These are phyloP conservation scores for Dipteronia dyeriana DNA, from an alignment of 345 rosid species.

Conservation along the genomic window DNA sequence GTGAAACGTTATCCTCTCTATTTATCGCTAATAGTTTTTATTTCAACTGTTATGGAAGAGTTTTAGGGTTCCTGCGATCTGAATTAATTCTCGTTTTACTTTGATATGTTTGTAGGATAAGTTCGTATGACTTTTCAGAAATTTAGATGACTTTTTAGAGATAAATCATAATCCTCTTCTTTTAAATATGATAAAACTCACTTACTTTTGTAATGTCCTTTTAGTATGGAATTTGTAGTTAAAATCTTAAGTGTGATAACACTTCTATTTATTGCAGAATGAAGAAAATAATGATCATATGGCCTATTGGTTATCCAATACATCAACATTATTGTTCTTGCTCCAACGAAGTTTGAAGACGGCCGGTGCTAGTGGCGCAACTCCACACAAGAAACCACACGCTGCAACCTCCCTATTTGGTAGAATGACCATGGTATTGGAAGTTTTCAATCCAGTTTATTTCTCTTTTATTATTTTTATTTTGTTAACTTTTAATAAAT, in stretches of 20 bases:
- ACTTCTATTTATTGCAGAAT: constrained; percentile 48
- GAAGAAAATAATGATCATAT: constrained; percentile 91
- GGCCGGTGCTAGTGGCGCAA: constrained; percentile 62
- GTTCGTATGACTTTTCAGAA: background rate
- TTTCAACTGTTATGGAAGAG: background rate
- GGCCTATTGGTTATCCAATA: constrained; percentile 97
- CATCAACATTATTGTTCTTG: constrained; percentile 83
- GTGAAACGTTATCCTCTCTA: background rate
- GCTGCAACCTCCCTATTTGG: constrained; percentile 92
- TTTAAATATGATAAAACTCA: background rate
- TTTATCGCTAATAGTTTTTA: background rate
- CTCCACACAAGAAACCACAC: constrained; percentile 67
- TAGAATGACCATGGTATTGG: constrained; percentile 88
- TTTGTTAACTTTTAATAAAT: constrained; percentile 11
- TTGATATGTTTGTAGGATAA: background rate
- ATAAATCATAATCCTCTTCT: background rate
- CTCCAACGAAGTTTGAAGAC: constrained; percentile 81
- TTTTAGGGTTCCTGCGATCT: background rate
- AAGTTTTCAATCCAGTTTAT: constrained; percentile 10
- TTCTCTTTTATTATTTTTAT: constrained; percentile 13
- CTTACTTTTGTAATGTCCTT: background rate
- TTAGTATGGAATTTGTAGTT: background rate
- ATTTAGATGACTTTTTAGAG: background rate
- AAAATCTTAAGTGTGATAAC: background rate
- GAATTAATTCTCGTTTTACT: background rate